These are phyloP conservation scores for Sporothrix brasiliensis DNA, from an alignment of 2,329 filamentous ascomycete genomes.

Conservation along the genomic window DNA sequence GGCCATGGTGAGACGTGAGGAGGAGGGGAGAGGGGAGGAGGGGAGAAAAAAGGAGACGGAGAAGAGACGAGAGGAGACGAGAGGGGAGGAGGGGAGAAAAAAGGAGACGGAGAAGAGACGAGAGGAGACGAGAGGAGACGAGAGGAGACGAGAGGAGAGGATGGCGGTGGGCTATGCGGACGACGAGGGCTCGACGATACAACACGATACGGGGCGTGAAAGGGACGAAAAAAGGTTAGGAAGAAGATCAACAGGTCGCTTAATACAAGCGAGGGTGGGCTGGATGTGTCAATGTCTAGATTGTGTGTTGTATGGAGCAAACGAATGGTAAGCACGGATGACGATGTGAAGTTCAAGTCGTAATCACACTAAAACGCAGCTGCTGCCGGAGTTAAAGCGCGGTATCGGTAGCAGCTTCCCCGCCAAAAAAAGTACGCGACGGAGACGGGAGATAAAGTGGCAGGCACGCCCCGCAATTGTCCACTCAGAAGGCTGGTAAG, in stretches of 20 bases:
- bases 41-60: too few species aligned
- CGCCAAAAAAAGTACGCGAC: constrained; percentile 19
- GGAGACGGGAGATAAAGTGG: constrained; percentile 15
- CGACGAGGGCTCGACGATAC: background rate
- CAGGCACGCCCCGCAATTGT: constrained; percentile 24
- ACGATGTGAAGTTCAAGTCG: constrained; percentile 14
- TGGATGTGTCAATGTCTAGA: background rate
- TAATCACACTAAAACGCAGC: background rate
- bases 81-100: too few species aligned
- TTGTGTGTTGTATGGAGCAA: background rate
- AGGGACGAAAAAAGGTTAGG: too few species aligned
- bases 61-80: too few species aligned
- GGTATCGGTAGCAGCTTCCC: constrained; percentile 28
- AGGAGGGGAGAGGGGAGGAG: background rate
- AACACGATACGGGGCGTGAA: too few species aligned
- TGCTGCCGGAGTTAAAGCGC: constrained; percentile 30
- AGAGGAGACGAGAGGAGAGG: background rate
- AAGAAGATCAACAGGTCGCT: background rate
- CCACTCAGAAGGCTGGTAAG: constrained; percentile 21
- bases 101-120: too few species aligned
- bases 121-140: too few species aligned
- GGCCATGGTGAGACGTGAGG: constrained; percentile 64
- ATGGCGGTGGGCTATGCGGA: constrained; percentile 1
- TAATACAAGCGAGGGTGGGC: background rate
- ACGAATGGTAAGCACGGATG: background rate